These are phyloP conservation scores for Globisporangium abappressorium DNA, from an alignment of 352 stramenopile genomes.

Conservation along the genomic window DNA sequence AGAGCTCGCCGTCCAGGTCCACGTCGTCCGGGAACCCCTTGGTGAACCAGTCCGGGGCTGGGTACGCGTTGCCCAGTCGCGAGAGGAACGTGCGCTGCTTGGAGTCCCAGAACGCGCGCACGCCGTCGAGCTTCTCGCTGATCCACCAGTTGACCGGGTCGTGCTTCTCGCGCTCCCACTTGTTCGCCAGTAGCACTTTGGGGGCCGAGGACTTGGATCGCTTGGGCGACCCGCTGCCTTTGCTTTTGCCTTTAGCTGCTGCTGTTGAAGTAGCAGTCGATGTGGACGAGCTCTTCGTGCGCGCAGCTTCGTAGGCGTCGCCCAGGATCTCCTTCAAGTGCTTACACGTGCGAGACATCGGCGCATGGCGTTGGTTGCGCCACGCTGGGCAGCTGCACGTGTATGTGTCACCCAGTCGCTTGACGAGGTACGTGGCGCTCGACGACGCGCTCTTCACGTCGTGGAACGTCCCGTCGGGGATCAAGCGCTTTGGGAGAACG, in stretches of 20 bases:
- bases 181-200: conserved; percentile 59
- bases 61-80: conserved; percentile 61
- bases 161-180: conserved; percentile 65
- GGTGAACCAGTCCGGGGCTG: conserved; percentile 59
- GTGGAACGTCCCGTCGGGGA: conserved; percentile 38
- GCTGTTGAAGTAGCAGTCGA: conserved; percentile 8
- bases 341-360: conserved; percentile 55
- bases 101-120: conserved; percentile 64
- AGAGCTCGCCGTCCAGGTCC: conserved; percentile 75
- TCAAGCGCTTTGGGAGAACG: conserved; percentile 30
- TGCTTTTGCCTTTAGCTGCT: conserved; percentile 14
- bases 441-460: conserved; percentile 49
- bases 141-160: conserved; percentile 64
- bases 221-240: conserved; percentile 10
- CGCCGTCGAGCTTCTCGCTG: conserved; percentile 75
- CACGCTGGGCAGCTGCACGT: conserved; percentile 67
- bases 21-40: conserved; percentile 47
- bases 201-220: conserved; percentile 31
- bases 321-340: conserved; percentile 56
- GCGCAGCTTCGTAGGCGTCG: conserved; percentile 40
- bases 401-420: conserved; percentile 47
- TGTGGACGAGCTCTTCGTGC: conserved; percentile 23
- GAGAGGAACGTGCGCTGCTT: conserved; percentile 53
- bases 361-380: conserved; percentile 51
- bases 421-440: conserved; percentile 55